Evolutionary conservation across 2,329 filamentous ascomycete species (phyloP).

Genomic region (Colletotrichum camelliae): DNA sequence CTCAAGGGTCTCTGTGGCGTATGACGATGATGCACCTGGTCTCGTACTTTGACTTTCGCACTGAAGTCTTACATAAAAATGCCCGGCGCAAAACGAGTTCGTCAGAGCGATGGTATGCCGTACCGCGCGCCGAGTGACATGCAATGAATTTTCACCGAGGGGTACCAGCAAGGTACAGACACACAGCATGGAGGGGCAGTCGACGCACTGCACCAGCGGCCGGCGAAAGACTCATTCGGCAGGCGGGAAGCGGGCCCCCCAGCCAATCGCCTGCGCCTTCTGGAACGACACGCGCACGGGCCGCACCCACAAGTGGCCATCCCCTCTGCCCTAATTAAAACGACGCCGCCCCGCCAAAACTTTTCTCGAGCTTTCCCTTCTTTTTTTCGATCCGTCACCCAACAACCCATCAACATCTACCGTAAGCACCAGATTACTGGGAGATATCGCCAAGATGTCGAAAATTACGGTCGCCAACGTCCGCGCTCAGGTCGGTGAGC

Average conservation of each 20-base stretch:
- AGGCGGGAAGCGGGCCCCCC: not conserved
- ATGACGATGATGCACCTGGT: not conserved
- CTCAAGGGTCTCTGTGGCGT: not conserved
- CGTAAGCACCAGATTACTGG: conserved; percentile 26
- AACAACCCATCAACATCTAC: conserved; percentile 16
- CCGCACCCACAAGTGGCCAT: conserved; percentile 4
- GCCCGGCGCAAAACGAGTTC: not conserved
- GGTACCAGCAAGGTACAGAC: not conserved
- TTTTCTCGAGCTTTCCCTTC: not conserved
- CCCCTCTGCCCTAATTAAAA: conserved; percentile 15
- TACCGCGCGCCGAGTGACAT: not conserved
- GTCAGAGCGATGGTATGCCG: not conserved
- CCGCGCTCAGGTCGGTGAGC: conserved; percentile 89
- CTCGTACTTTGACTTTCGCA: not conserved
- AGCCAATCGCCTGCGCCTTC: conserved; percentile 13
- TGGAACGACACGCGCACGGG: conserved; percentile 8
- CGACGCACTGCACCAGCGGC: not conserved
- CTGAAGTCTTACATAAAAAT: not conserved
- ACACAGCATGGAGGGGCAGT: not conserved
- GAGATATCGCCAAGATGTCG: conserved; percentile 27
- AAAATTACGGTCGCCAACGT: conserved; percentile 91
- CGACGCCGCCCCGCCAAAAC: conserved; percentile 13
- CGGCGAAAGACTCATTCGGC: conserved; percentile 10
- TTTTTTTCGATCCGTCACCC: conserved; percentile 2
- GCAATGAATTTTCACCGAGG: conserved; percentile 12